phyloP scores from a whole-genome alignment of 2,329 filamentous ascomycete genomes.

The Penicillium oxalicum region DNA sequence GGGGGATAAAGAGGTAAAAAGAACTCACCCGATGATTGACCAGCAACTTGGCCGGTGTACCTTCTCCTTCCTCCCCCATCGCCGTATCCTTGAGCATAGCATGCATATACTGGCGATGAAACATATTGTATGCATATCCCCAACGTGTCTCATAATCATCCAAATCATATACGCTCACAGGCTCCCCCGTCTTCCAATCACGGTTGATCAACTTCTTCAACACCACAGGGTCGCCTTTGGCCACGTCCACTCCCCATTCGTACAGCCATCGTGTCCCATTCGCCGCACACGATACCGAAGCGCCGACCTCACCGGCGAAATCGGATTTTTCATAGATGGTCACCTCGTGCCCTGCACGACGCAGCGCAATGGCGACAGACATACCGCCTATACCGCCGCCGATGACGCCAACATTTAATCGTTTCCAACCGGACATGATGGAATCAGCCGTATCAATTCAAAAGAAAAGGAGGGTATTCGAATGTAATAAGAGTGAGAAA shows the following conservation, averaged over 20 bases:
- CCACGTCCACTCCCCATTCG: conserved; percentile 61
- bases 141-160: conserved; percentile 60
- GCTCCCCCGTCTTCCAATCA: conserved; percentile 64
- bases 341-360: conserved; percentile 49
- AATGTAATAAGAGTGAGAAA: no score
- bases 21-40: conserved; percentile 49
- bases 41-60: conserved; percentile 48
- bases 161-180: conserved; percentile 58
- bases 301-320: conserved; percentile 62
- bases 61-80: conserved; percentile 47
- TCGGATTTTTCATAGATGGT: conserved; percentile 63
- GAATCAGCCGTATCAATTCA: background rate
- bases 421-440: conserved; percentile 36
- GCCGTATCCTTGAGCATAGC: conserved; percentile 59
- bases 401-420: conserved; percentile 43
- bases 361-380: conserved; percentile 46
- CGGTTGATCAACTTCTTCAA: conserved; percentile 62
- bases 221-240: conserved; percentile 59
- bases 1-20: no score
- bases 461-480: no score
- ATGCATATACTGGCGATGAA: conserved; percentile 65
- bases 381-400: conserved; percentile 53
- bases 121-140: conserved; percentile 64
- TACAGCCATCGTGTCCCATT: conserved; percentile 66
- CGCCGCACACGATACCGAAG: conserved; percentile 61